A percentile compares a stretch with the other conserved stretches of the same genome.
phyloP scores from a whole-genome alignment of 768 basidiomycete genomes.

The Trichaptum fuscoviolaceum region DNA sequence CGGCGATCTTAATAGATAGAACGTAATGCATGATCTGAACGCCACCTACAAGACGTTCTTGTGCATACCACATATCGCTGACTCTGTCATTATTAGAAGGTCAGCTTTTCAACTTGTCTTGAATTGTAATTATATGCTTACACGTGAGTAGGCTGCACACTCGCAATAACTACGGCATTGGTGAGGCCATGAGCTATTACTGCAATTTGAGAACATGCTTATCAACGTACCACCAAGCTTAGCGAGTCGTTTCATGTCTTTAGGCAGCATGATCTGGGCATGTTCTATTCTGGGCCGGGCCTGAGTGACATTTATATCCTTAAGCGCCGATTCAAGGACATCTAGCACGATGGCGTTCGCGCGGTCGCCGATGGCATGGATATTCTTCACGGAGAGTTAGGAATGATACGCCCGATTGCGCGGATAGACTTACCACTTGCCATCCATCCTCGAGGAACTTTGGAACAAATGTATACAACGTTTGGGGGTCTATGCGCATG shows the following conservation, averaged over 20 bases:
- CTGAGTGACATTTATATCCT: conserved; percentile 55
- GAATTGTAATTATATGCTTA: conserved; percentile 32
- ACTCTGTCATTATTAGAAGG: conserved; percentile 16
- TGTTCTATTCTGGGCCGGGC: conserved; percentile 83
- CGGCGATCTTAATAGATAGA: conserved; percentile 8
- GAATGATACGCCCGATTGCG: neutral
- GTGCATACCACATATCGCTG: conserved; percentile 88
- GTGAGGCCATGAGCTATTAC: neutral
- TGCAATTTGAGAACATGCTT: conserved; percentile 8
- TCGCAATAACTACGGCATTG: conserved; percentile 65
- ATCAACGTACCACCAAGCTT: conserved; percentile 63
- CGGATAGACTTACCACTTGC: conserved; percentile 69
- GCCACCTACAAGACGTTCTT: conserved; percentile 64
- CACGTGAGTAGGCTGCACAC: conserved; percentile 87
- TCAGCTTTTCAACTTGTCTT: neutral
- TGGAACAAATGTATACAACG: conserved; percentile 58
- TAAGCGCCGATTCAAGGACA: conserved; percentile 68
- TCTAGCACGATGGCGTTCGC: conserved; percentile 83
- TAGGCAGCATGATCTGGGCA: conserved; percentile 77
- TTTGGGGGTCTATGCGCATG: conserved; percentile 63
- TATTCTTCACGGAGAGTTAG: conserved; percentile 47
- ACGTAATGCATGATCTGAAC: neutral
- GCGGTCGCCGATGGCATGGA: conserved; percentile 83
- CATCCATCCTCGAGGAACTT: conserved; percentile 75
- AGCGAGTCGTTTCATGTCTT: conserved; percentile 73